Evolutionary conservation across 495 filamentous ascomycete genomes (phyloP).

Genomic region (Paragyromitra xinjiangensis): DNA sequence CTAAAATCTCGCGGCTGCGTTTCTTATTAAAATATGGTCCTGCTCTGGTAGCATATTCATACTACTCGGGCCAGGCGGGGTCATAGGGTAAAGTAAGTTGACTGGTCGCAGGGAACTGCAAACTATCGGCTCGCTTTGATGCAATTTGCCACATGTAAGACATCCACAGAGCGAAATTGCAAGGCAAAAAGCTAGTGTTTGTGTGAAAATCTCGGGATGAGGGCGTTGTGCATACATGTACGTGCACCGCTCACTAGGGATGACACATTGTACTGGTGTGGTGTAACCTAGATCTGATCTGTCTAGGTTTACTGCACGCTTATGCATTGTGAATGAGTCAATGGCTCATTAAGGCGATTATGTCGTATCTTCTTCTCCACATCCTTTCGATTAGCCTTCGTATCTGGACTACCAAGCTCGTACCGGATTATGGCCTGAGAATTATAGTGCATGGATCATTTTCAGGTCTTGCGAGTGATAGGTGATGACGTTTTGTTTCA

Average conservation of each 20-base stretch:
- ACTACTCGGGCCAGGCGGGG: background rate
- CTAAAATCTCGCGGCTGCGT: background rate
- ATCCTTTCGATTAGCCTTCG: background rate
- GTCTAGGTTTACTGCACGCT: background rate
- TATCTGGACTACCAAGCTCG: background rate
- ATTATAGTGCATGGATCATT: background rate
- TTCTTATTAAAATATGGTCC: slow-evolving; percentile 18
- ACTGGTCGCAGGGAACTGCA: background rate
- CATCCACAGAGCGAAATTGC: background rate
- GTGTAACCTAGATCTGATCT: slow-evolving; percentile 15
- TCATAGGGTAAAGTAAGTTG: background rate
- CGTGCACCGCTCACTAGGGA: background rate
- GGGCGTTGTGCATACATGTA: background rate
- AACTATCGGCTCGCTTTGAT: background rate
- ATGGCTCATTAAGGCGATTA: background rate
- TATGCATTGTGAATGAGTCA: slow-evolving; percentile 22
- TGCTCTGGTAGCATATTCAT: background rate
- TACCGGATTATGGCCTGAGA: background rate
- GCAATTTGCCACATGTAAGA: background rate
- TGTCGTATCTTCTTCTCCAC: background rate
- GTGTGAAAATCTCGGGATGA: background rate
- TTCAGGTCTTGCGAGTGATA: background rate
- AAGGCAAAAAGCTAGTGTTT: background rate
- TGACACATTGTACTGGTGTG: slow-evolving; percentile 6
- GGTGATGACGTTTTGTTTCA: background rate